Conservation (phyloP, 257 asterid species). For the Ehretia macrophylla region DNA sequence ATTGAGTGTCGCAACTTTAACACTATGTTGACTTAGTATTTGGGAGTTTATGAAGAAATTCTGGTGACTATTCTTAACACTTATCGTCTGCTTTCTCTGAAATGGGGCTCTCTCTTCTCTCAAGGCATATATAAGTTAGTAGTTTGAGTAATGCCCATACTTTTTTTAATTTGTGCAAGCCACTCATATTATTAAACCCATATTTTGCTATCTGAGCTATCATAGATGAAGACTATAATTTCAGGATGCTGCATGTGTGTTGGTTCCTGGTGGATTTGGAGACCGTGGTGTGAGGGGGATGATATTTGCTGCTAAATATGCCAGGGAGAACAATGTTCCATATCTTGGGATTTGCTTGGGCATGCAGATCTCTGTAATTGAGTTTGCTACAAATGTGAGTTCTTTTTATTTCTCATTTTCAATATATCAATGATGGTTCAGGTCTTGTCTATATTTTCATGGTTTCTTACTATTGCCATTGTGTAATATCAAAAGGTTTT, state of each 20-base stretch:
- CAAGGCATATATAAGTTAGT: too few species aligned
- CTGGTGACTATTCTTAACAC: too few species aligned
- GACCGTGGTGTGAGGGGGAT: slow-evolving; percentile 96
- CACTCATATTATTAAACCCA: not conserved
- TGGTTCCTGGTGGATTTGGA: slow-evolving; percentile 99
- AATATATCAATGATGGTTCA: not conserved
- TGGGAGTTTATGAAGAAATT: too few species aligned
- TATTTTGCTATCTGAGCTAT: slow-evolving; percentile 1
- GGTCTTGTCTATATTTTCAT: slow-evolving; percentile 8
- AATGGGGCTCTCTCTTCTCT: too few species aligned
- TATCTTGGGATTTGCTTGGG: slow-evolving; percentile 98
- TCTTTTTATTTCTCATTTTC: slow-evolving; percentile 4
- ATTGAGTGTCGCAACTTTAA: too few species aligned
- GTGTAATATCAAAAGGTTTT: slow-evolving; percentile 45
- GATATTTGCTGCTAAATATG: slow-evolving; percentile 96
- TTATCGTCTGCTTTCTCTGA: too few species aligned
- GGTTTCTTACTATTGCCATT: not conserved
- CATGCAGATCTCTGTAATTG: slow-evolving; percentile 95
- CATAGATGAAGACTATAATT: slow-evolving; percentile 7
- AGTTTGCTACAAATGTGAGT: slow-evolving; percentile 86
- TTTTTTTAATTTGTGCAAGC: too few species aligned
- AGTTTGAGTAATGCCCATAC: too few species aligned
- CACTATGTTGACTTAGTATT: too few species aligned
- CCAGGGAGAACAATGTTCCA: slow-evolving; percentile 79
- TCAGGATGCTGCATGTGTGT: slow-evolving; percentile 84